Evolutionary conservation across 345 rosid genomes (phyloP).

Genomic region (Brassica napus): Da-Ae NC_063439.1:9501001-9501500

Average conservation of each 20-base stretch:
- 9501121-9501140: conserved; percentile 7
- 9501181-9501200: background rate
- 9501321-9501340: conserved; percentile 53
- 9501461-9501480: conserved; percentile 8
- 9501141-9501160: conserved; percentile 29
- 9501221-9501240: background rate
- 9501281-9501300: conserved; percentile 81
- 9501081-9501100: conserved; percentile 1
- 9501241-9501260: conserved; percentile 37
- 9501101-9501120: conserved; percentile 1
- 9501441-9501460: conserved; percentile 34
- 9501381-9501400: background rate
- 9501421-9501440: conserved; percentile 16
- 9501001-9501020: background rate
- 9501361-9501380: conserved; percentile 33
- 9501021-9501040: conserved; percentile 3
- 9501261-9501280: conserved; percentile 60
- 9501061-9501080: background rate
- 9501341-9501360: conserved; percentile 22
- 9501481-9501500: conserved; percentile 19
- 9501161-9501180: conserved; percentile 2
- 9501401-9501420: background rate
- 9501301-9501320: conserved; percentile 96
- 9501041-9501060: conserved; percentile 15
- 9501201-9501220: conserved; percentile 6